phyloP scores from a whole-genome alignment of 2,329 filamentous ascomycete species.

The Ampelomyces quisqualis region DNA sequence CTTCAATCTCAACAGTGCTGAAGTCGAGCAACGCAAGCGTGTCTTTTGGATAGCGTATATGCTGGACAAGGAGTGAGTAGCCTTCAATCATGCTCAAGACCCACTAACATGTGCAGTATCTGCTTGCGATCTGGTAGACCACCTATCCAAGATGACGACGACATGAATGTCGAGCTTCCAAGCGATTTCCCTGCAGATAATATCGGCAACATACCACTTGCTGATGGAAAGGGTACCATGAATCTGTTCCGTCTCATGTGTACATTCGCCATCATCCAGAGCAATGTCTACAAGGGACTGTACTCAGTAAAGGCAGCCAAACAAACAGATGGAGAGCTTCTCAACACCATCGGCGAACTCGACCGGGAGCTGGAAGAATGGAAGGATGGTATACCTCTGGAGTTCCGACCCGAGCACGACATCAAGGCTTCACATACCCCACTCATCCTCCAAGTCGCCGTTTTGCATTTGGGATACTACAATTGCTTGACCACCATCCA shows the following conservation, averaged over 20 bases:
- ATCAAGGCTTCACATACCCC: slow-evolving; percentile 92
- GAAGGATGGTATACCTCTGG: slow-evolving; percentile 93
- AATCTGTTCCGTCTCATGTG: slow-evolving; percentile 94
- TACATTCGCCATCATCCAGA: slow-evolving; percentile 87
- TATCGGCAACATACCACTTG: slow-evolving; percentile 88
- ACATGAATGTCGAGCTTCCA: slow-evolving; percentile 95
- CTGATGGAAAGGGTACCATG: slow-evolving; percentile 86
- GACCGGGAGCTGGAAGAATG: slow-evolving; percentile 82
- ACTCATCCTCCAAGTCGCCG: slow-evolving; percentile 89
- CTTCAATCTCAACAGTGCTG: slow-evolving; percentile 89
- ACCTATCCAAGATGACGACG: slow-evolving; percentile 72
- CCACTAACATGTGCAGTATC: slow-evolving; percentile 50
- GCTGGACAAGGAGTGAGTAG: slow-evolving; percentile 66
- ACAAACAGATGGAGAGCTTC: slow-evolving; percentile 85
- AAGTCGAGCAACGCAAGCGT: slow-evolving; percentile 84
- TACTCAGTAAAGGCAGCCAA: slow-evolving; percentile 92
- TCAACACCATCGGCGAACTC: slow-evolving; percentile 94
- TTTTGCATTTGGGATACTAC: slow-evolving; percentile 95
- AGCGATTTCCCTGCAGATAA: slow-evolving; percentile 89
- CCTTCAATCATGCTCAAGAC: not conserved
- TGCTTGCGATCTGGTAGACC: slow-evolving; percentile 71
- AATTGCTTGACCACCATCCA: slow-evolving; percentile 98
- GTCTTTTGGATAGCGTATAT: slow-evolving; percentile 78
- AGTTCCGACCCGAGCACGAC: slow-evolving; percentile 95
- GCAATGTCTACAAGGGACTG: slow-evolving; percentile 86